Evolutionary conservation across 352 stramenopile genomes (phyloP), one percentile per base, ranked within the genome.

Genomic region (Globisporangium iwayamae): DNA sequence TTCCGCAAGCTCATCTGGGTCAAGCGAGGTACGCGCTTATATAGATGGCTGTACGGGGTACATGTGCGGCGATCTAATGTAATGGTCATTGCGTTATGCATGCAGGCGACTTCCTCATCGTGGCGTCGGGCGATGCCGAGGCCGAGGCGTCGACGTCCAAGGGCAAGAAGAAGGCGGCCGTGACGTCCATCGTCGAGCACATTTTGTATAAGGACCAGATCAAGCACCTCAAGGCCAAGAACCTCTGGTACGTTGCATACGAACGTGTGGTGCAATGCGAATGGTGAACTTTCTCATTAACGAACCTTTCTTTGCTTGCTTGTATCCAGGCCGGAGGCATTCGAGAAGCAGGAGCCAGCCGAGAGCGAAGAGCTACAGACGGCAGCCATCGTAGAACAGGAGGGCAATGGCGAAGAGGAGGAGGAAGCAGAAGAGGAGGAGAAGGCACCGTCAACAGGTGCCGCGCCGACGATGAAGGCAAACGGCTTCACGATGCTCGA

Each of bases 181-280:
- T 98, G 50, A 94, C 87, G 47, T 96, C 87, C 43, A 93, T 94
- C 53, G 89, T 99, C 56, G 85, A 96, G 74, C 94, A 98, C 70
- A 98, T 99, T 79, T 71, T 99, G 38, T 98, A 98, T 82, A 98
- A 98, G 67, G 97, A 99, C 67, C 97, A 99, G 83, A 96, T 99
- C 56, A 98, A 98, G 68, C 94, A 99, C 75, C 87, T 99, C 34
- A 97, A 98, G 79, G 77, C 76, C 46, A 97, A 97, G 65, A 80
- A 85, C 22, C 78, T 98, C 4, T 99, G 97, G 97, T 66, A 34
- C 25, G 54, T 30, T 43, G 16, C 32, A 18, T 45, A 45, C 32
- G 32, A 36, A 36, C 30, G n/a, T 4, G 3, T 30, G 13, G 13
- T 38, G 14, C 2, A 55, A 22, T 22, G 34, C 10, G 28, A 25